Conservation (phyloP, 352 stramenopile species). For the Globisporangium paroecandrum region DNA sequence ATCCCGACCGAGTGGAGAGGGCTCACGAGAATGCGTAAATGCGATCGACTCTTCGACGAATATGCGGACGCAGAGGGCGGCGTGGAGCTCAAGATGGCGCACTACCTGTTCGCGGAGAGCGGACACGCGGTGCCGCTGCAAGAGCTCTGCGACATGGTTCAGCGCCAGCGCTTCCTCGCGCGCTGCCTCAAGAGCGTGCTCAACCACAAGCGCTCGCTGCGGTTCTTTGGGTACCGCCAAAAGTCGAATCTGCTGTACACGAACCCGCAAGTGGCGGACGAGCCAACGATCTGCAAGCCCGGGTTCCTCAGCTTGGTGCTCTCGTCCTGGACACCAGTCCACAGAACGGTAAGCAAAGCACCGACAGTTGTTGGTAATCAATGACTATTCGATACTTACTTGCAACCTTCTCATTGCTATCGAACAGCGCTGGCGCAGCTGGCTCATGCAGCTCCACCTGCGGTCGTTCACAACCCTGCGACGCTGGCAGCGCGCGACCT, state of each 20-base stretch:
- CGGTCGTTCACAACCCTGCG: conserved; percentile 36
- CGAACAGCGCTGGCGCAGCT: conserved; percentile 39
- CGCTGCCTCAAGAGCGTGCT: conserved; percentile 43
- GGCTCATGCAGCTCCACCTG: conserved; percentile 32
- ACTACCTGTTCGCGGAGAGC: conserved; percentile 55
- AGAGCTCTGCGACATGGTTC: conserved; percentile 38
- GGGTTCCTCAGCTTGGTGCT: conserved; percentile 44
- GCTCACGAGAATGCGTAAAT: conserved; percentile 17
- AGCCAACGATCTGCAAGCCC: conserved; percentile 43
- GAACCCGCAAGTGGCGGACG: conserved; percentile 31
- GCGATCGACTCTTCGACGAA: conserved; percentile 38
- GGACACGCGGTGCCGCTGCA: conserved; percentile 25
- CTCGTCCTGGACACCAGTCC: conserved; percentile 38
- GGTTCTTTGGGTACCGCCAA: conserved; percentile 68
- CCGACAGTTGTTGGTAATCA: not conserved
- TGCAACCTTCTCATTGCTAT: not conserved
- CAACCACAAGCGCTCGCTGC: conserved; percentile 44
- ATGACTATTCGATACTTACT: not conserved
- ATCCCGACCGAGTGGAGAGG: conserved; percentile 45
- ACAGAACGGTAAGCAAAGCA: conserved; percentile 30
- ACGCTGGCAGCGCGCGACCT: conserved; percentile 22
- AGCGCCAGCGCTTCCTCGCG: conserved; percentile 32
- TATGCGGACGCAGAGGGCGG: conserved; percentile 41
- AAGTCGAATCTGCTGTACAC: conserved; percentile 37
- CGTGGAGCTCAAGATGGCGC: conserved; percentile 32